phyloP scores from a whole-genome alignment of 208 protist species.

The Phytomonas sp. region DNA sequence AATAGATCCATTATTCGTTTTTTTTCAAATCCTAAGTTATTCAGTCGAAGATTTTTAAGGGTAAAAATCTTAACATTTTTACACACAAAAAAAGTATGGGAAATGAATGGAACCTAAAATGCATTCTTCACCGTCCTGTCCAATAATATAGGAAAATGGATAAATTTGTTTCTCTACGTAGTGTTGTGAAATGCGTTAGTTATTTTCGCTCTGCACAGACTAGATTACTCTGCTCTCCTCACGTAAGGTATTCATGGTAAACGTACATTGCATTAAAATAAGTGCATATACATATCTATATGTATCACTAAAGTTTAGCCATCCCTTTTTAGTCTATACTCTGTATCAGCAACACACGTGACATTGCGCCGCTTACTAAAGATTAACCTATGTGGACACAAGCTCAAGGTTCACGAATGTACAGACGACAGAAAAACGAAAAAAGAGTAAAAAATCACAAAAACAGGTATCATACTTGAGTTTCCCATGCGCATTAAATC shows the following conservation, averaged over 20 bases:
- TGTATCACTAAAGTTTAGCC: neutral
- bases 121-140: neutral
- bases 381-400: neutral
- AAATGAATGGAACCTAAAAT: slow-evolving; percentile 14
- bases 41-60: neutral
- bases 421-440: neutral
- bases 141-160: neutral
- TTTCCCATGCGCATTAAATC: neutral
- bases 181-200: neutral
- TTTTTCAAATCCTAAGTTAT: neutral
- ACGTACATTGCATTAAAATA: neutral
- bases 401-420: neutral
- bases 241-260: neutral
- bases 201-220: neutral
- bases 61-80: neutral
- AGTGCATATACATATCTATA: neutral
- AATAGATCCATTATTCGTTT: neutral
- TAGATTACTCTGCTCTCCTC: neutral
- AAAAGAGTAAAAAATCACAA: neutral
- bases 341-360: neutral
- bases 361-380: neutral
- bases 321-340: neutral
- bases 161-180: neutral
- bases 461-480: neutral
- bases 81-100: slow-evolving; percentile 4